Evolutionary conservation across 1,284 basidiomycete species (phyloP), one percentile per base, ranked within the genome.

Genomic region (Ceratobasidium sp.): DNA sequence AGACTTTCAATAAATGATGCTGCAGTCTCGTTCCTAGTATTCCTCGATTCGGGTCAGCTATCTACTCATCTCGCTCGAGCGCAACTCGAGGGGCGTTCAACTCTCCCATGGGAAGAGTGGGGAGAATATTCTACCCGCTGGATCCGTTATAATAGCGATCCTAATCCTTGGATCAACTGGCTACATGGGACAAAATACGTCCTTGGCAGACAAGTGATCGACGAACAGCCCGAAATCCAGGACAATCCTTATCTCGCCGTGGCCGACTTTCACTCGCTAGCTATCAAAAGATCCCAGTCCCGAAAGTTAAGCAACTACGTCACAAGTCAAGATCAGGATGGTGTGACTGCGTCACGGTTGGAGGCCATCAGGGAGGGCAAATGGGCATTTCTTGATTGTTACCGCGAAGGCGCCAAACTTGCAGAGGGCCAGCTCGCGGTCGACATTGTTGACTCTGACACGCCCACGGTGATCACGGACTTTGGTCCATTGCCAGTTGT

Each of bases 111-210:
- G 60, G 47, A 20, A 4, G 35, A 27, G 6, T 64, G 60, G 47
- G 60, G 60, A 15, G 60, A 64, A 42, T 3, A 40, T 38, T 40
- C 60, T 2, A 64, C 60, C 17, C 60, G 60, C 15, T 64, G 60
- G 60, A 64, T 64, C 12, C 4, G 15, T 22, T 32, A 7, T 35
- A 12, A 2, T 12, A 20, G 45, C 29, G 42, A 29, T 34, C 57
- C 57, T 1, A 40, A 35, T 35, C 60, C 15, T 0, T 50, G 47
- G 34, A 52, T 40, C 7, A 35, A 32, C 15, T 40, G 34, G 20
- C 35, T 64, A 29, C 17, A 40, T 15, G 47, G 60, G 15, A 38
- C 58, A 10, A 47, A 34, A 40, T 64, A 38, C 15, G 60, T 64
- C 6, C 45, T 47, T 22, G 45, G 45, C 7, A 10, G 45, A 22